Percentiles rank a stretch among this genome's conserved stretches.
Conservation (phyloP, 352 stramenopile species). For the Phytopythium mirpurense region DNA sequence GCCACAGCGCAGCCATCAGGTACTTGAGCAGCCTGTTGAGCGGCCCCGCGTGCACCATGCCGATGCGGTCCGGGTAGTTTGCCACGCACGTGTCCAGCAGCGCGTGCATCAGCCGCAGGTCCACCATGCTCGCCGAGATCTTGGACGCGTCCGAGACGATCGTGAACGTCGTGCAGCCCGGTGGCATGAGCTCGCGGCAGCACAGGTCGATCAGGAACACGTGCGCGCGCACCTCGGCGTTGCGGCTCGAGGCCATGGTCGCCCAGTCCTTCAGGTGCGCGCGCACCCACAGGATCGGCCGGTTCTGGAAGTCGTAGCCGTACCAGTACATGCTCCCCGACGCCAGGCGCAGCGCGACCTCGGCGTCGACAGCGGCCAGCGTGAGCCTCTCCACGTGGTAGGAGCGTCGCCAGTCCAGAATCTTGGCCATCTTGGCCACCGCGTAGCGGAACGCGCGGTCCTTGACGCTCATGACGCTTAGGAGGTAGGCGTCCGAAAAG, state of each 20-base stretch:
- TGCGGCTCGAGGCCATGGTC: slow-evolving; percentile 41
- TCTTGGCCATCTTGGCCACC: slow-evolving; percentile 51
- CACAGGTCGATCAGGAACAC: slow-evolving; percentile 54
- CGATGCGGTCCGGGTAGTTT: slow-evolving; percentile 65
- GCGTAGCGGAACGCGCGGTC: slow-evolving; percentile 55
- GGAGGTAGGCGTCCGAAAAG: slow-evolving; percentile 56
- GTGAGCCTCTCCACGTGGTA: slow-evolving; percentile 38
- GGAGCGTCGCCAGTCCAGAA: slow-evolving; percentile 38
- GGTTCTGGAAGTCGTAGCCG: slow-evolving; percentile 62
- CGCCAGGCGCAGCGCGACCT: slow-evolving; percentile 35
- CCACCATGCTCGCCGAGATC: slow-evolving; percentile 39
- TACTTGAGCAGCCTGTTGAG: slow-evolving; percentile 54
- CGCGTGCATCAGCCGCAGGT: slow-evolving; percentile 55
- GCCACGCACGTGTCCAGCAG: slow-evolving; percentile 57
- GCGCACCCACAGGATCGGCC: slow-evolving; percentile 62
- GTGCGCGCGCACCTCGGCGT: slow-evolving; percentile 49
- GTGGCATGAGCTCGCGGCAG: slow-evolving; percentile 49
- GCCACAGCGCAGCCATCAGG: slow-evolving; percentile 46
- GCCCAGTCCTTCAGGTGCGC: slow-evolving; percentile 54
- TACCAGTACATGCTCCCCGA: slow-evolving; percentile 69
- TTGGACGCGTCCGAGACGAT: slow-evolving; percentile 52
- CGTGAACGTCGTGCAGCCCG: slow-evolving; percentile 51
- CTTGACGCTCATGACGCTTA: slow-evolving; percentile 54
- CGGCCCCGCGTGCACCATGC: slow-evolving; percentile 48
- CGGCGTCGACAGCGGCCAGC: slow-evolving; percentile 10